Evolutionary conservation across 2,329 filamentous ascomycete genomes (phyloP), one percentile per base, ranked within the genome.

Genomic region (Cadophora gregata): DNA sequence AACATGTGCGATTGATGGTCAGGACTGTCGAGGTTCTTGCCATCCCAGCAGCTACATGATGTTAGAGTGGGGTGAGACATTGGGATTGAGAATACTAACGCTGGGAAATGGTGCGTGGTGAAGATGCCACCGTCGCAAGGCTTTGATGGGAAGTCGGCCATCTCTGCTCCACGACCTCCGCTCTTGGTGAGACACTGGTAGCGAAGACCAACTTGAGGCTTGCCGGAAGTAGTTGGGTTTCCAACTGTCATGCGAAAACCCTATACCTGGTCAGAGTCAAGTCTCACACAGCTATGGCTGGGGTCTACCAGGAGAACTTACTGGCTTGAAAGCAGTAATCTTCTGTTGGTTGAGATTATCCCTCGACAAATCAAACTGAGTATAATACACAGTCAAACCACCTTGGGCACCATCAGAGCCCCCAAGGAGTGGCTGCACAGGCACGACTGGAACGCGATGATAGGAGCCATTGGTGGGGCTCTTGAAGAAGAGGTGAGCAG

Each of bases 51-150:
- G 51, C 69, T 73, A 47, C 9, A 7, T 8, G 4, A 1, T 5
- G 31, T 71, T 61, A 71, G 61, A 25, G 5, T 45, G 16, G 7
- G 8, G 16, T n/a, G n/a, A n/a, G n/a, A 16, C 19, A 29, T 9
- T 48, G 0, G 19, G n/a, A 21, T 7, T 29, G 55, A 4, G 36
- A 24, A 27, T 45, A 66, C 69, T 67, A 16, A 71, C 70, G 70
- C 66, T 3, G 70, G 70, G 59, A 78, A 78, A n/a, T 75, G 71
- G 27, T 77, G 64, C 36, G 75, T 76, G 3, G 74, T 73, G 71
- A 77, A 76, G 19, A 78, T 77, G 8, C 77, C 76, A 0, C 71
- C 72, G 8, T 73, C 67, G 33, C 77, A 78, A 2, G 75, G 71
- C 47, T 45, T 24, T 14, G 65, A 62, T 6, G 69, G 69, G 58